Conservation (phyloP, 2,329 filamentous ascomycete species). For the Penicillium sp. region DNA sequence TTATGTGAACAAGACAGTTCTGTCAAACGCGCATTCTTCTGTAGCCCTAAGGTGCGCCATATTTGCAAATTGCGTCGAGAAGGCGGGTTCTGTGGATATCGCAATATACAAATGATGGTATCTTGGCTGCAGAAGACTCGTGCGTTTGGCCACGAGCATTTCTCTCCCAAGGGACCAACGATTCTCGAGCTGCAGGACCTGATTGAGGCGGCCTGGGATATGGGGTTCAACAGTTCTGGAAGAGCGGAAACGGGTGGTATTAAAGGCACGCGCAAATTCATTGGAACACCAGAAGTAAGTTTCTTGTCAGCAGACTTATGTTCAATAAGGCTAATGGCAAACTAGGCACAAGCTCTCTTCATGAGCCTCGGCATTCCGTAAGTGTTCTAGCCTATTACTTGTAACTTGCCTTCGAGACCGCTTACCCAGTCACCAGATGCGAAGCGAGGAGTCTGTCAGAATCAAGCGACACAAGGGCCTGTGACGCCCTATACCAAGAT, state of each 20-base stretch:
- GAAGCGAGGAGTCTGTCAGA: slow-evolving; percentile 57
- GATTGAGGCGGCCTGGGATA: slow-evolving; percentile 86
- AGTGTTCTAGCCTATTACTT: slow-evolving; percentile 31
- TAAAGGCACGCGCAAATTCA: slow-evolving; percentile 85
- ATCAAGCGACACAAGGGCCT: slow-evolving; percentile 47
- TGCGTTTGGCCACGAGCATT: slow-evolving; percentile 56
- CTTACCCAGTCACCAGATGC: slow-evolving; percentile 43
- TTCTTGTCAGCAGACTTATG: neutral
- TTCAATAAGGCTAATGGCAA: slow-evolving; percentile 7
- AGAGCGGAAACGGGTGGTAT: slow-evolving; percentile 82
- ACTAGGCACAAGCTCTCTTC: slow-evolving; percentile 74
- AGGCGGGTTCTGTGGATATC: slow-evolving; percentile 90
- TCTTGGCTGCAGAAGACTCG: slow-evolving; percentile 67
- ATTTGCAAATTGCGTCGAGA: slow-evolving; percentile 78
- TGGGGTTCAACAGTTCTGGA: slow-evolving; percentile 71
- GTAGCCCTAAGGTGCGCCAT: slow-evolving; percentile 70
- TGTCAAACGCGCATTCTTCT: slow-evolving; percentile 72
- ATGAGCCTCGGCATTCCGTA: slow-evolving; percentile 63
- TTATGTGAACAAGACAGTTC: slow-evolving; percentile 62
- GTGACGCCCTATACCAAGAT: slow-evolving; percentile 59
- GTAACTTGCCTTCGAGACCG: neutral
- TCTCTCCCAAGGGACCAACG: slow-evolving; percentile 62
- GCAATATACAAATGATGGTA: slow-evolving; percentile 88
- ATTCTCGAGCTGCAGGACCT: slow-evolving; percentile 79
- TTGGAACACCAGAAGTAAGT: slow-evolving; percentile 80